Evolutionary conservation across 2,329 filamentous ascomycete species (phyloP), one percentile per base, ranked within the genome.

Genomic region (Colletotrichum abscissum): DNA sequence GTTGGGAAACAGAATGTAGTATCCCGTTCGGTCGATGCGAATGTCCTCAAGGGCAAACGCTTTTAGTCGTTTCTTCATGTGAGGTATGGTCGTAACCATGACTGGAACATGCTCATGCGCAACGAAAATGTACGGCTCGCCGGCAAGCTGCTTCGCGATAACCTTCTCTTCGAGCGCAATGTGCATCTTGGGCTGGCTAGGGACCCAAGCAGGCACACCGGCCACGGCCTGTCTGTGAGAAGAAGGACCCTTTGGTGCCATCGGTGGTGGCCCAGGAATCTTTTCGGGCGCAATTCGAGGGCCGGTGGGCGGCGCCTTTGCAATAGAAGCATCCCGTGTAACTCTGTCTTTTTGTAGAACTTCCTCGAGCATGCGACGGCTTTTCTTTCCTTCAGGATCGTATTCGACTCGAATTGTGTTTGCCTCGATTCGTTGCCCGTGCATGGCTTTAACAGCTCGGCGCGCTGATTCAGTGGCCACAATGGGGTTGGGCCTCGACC

Each of bases 1-100:
- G 78, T 96, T 93, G 63, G 94, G 91, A 79, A 99, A 99, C n/a
- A 95, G 87, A 65, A 98, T 91, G 80, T 94, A 98, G 82, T 98
- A 99, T 0, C 97, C 97, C 0, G 91, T 93, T 72, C 91, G 91
- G 81, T 99, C 97, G 73, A 94, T 91, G 42, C 95, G 90, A 64
- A 99, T 93, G 63, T 95, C 92, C 75, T 94, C 92, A 83, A 95
- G 94, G 72, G 90, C 88, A 80, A 94, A 98, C 63, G 92, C 91
- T 82, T 96, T 97, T 67, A 98, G 86, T 63, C 96, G 90, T 82
- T 96, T 97, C 84, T 95, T 94, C 85, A 99, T 89, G 84, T 99
- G 97, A 4, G 93, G 91, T 69, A 98, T 90, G 1, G 96, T 98
- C 28, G 94, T 93, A 38, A 89, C 88, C 79, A 98, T 90, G 14